Base-by-base conservation (phyloP, 1,284 basidiomycete species). In the Puccinia sorghi region DNA sequence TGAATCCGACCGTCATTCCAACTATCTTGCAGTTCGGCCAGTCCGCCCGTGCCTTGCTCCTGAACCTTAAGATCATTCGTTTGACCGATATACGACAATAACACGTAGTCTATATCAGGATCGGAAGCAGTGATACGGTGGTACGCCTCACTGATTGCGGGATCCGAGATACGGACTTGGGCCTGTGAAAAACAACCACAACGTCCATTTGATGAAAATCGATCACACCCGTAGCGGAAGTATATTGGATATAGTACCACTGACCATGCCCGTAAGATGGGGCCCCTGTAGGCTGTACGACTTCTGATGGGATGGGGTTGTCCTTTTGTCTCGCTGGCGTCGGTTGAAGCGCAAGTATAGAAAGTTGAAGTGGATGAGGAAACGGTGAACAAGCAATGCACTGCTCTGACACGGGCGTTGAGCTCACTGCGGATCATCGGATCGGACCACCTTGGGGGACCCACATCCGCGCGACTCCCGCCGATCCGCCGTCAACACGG, bases 1-100 rank as follows among this genome's bases (percentile, higher is more conserved):
- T 97, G 94, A 76, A 97, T 94, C 82, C 91, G 88, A 80, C 94
- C 95, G 84, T 97, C 94, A 59, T 90, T 92, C 85, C 97, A 97
- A 85, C 97, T 94, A 81, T 97, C 95, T 83, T 92, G 89, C 22
- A 97, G 87, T 83, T 96, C 94, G 81, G 96, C 93, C 13, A 99
- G 87, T 0, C 94, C 93, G 32, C 90, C 91, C 81, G 87, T 87
- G n/a, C 94, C 93, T 1, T 90, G 91, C 0, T 88, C 88, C 84
- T 95, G 93, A 12, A 97, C 91, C 83, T 93, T 94, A 79, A 97
- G 88, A 85, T 97, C 93, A 84, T 95, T 96, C 3, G 90, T 89
- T 1, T 90, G 90, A 82, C 90, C 91, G 84, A 93, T 92, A 83
- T 94, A 94, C 0, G 92, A 91, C 82, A 92, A 92, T 69, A 97